Base-by-base conservation (phyloP, 2,329 filamentous ascomycete species). In the Myotisia sp. region DNA sequence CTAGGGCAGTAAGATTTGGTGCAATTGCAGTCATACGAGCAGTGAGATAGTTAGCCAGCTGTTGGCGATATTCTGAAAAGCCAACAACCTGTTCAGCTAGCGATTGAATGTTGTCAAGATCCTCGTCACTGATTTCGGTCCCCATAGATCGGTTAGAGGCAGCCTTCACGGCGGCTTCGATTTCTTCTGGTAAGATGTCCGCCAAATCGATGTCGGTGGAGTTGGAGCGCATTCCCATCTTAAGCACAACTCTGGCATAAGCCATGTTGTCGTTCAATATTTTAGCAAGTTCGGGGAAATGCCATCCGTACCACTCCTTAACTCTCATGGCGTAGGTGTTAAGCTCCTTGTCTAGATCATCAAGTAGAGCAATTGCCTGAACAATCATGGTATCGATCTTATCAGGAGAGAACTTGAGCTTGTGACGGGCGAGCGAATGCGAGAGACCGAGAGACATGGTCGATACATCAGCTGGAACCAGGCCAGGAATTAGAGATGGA, bases 321-420 rank as follows among this genome's bases (percentile, higher is more conserved):
- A 94, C 85, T 59, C 90, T 74, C 90, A 98, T 98, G 44, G 90
- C 87, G 55, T 94, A 95, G 49, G 83, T 90, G 68, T 98, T 98
- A 44, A 98, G 69, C 63, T 98, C 90, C 70, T 98, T 98, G 67
- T 98, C 90, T 42, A 98, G 67, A 45, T 98, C 90, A 55, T 98
- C 90, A 29, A 98, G 70, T 33, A 94, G 74, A 44, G 80, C 79
- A 55, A 98, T 90, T 37, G 86, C 86, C 64, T 98, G 90, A 38
- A 98, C 86, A 54, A 98, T 93, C 90, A 98, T 98, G 33, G 90
- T 90, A 56, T 98, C 90, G 47, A 98, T 87, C 70, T 98, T 98
- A 56, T 98, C 86, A 37, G 87, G 80, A 6, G 84, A 93, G 65
- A 98, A 98, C 69, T 94, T 94, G 54, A 98, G 76, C 71, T 93